Evolutionary conservation across 2,329 filamentous ascomycete genomes (phyloP), one percentile per base, ranked within the genome.

Genomic region (Colletotrichum brevisporum): DNA sequence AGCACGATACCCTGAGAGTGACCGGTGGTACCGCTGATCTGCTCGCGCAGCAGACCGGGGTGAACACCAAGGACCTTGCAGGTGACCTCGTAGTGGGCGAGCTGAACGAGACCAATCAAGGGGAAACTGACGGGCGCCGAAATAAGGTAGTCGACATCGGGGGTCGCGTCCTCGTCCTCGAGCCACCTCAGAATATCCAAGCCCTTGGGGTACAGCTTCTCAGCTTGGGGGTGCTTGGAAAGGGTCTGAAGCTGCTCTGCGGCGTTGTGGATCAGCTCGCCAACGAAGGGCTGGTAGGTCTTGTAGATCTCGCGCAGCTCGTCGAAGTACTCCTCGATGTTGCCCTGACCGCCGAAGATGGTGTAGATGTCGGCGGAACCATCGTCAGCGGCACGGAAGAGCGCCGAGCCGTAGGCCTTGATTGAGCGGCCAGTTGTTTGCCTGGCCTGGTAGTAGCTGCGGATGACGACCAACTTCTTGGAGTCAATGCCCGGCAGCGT

Each of bases 321-420:
- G 74, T 99, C 95, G 77, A 99, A 99, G 83, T 99, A 99, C 83
- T 99, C 97, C 82, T 99, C 95, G 72, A 99, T 98, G 82, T 99
- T 99, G 75, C 96, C 96, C 81, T 99, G 96, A 6, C 96, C 96
- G 69, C 96, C 96, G 74, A 98, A 97, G 71, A 99, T 94, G 73
- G 91, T 95, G 84, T 97, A 99, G 69, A 99, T 89, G 75, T 90
- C 91, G 63, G 95, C 95, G 64, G 91, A 90, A 71, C 90, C 91
- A 71, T 98, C 95, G 54, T 92, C 91, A 10, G 94, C 94, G 58
- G 96, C 95, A 74, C 96, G 90, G 78, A 98, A 89, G 54, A 99
- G 88, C 43, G 96, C 97, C 48, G 97, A 98, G 79, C 97, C 93
- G 80, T 99, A 95, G 31, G 94, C 89, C 83, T 94, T 95, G 78